Evolutionary conservation across 2,329 filamentous ascomycete species (phyloP).

Genomic region (Tolypocladium album): DNA sequence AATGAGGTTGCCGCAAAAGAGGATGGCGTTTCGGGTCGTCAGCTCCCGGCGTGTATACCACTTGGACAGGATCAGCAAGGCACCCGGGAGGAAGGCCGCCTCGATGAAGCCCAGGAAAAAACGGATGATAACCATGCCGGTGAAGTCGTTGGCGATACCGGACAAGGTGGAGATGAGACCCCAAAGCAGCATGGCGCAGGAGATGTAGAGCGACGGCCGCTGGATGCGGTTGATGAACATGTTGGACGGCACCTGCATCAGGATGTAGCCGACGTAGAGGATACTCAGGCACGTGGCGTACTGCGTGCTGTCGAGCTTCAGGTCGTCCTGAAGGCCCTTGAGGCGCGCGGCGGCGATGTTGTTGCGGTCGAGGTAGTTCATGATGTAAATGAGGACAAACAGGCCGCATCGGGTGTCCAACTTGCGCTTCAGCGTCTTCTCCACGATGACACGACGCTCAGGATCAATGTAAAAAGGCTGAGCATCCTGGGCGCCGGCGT

Average conservation of each 20-base stretch:
- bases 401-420: constrained; percentile 59
- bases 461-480: constrained; percentile 18
- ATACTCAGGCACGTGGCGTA: constrained; percentile 56
- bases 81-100: constrained; percentile 54
- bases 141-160: constrained; percentile 39
- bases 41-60: constrained; percentile 56
- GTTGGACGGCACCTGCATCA: constrained; percentile 52
- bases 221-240: constrained; percentile 45
- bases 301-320: constrained; percentile 43
- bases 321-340: constrained; percentile 51
- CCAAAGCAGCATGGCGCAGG: constrained; percentile 45
- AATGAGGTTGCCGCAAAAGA: constrained; percentile 50
- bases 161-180: constrained; percentile 48
- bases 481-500: neutral
- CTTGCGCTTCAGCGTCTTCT: constrained; percentile 57
- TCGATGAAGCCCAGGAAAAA: constrained; percentile 54
- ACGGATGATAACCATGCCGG: constrained; percentile 41
- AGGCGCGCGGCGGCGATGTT: constrained; percentile 59
- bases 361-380: constrained; percentile 60
- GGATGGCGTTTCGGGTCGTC: constrained; percentile 41
- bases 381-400: constrained; percentile 65
- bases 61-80: constrained; percentile 51
- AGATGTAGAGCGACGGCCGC: constrained; percentile 40
- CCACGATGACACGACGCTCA: constrained; percentile 43
- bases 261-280: constrained; percentile 55